A percentile compares a stretch with the other conserved stretches of the same genome.
These are phyloP conservation scores for Blumeriella jaapii DNA, from an alignment of 2,329 filamentous ascomycete species.

Conservation along the genomic window DNA sequence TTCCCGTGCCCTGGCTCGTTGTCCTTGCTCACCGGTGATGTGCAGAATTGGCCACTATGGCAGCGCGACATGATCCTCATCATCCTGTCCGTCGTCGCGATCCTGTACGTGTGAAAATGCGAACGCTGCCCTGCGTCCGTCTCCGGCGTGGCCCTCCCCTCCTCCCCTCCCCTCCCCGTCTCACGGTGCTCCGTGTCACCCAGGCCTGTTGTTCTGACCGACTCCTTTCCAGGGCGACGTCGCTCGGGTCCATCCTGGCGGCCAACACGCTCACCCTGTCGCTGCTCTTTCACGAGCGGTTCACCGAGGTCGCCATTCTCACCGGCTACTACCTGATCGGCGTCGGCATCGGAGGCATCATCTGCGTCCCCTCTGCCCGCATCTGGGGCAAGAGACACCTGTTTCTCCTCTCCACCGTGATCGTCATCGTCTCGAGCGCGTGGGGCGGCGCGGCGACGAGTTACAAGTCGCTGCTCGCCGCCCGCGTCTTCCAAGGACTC, in stretches of 20 bases:
- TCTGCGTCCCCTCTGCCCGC: conserved; percentile 78
- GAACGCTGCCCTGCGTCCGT: too few relatives aligned
- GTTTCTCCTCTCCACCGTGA: conserved; percentile 64
- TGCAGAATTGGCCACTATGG: conserved; percentile 75
- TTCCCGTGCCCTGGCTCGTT: not conserved
- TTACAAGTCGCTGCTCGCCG: conserved; percentile 64
- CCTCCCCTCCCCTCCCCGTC: too few relatives aligned
- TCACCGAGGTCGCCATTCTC: conserved; percentile 68
- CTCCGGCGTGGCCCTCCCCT: too few relatives aligned
- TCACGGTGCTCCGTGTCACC: too few relatives aligned
- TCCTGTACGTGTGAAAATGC: too few relatives aligned
- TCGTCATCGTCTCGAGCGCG: conserved; percentile 61
- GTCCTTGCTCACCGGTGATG: conserved; percentile 7
- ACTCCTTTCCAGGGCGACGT: too few relatives aligned
- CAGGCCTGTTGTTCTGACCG: too few relatives aligned
- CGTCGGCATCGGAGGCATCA: conserved; percentile 66
- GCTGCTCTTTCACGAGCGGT: conserved; percentile 49
- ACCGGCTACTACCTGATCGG: conserved; percentile 84
- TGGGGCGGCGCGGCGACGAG: conserved; percentile 62
- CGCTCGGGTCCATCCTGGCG: conserved; percentile 75
- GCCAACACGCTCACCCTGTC: conserved; percentile 75
- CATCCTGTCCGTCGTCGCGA: conserved; percentile 66
- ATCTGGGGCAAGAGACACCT: conserved; percentile 90
- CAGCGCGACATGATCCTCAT: conserved; percentile 70
- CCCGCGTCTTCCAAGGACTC: conserved; percentile 76